Base-by-base conservation (phyloP, 2,329 filamentous ascomycete genomes). In the Phaeosphaeria sp. region DNA sequence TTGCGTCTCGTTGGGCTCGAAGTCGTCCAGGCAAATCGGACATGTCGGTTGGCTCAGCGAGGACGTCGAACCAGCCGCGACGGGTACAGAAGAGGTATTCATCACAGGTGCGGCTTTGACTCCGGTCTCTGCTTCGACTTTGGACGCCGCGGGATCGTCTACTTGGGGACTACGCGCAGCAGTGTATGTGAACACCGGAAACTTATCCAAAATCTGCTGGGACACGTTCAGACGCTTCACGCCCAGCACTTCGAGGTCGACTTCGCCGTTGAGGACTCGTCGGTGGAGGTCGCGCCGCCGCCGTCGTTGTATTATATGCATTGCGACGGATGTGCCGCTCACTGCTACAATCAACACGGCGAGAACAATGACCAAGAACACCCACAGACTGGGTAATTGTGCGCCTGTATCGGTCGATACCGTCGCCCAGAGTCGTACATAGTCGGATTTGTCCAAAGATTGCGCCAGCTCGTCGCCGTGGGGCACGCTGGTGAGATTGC, bases 11-110 rank as follows among this genome's bases (percentile, higher is more conserved):
- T 86, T 85, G 17, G 87, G 84, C 25, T 90, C 84, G 70, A 92
- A 98, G 57, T 91, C 87, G 53, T 92, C 91, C 1, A 96, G 83
- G 72, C 95, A 99, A 52, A 98, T 97, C n/a, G 91, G 87, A 73
- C 95, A 98, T 2, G 86, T 89, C 0, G 91, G 88, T 73, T 98
- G 95, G 20, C 88, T 87, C 65, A 91, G 82, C 1, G 63, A 58
- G 18, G 64, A 52, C 18, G 66, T 13, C 18, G 53, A 61, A 15
- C 59, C 44, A 22, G 40, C 17, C 18, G 55, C 52, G 17, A 54
- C 53, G 7, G 57, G 56, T 20, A 68, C 69, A 40, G 71, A 73
- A 4, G 66, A 59, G 21, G 50, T 65, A 25, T 66, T 66, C 40
- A 48, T 45, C 1, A 63, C 47, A 17, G 59, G 59, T 17, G 55